These are phyloP conservation scores for Lasiosphaeris hirsuta DNA, from an alignment of 495 filamentous ascomycete genomes.

Conservation along the genomic window DNA sequence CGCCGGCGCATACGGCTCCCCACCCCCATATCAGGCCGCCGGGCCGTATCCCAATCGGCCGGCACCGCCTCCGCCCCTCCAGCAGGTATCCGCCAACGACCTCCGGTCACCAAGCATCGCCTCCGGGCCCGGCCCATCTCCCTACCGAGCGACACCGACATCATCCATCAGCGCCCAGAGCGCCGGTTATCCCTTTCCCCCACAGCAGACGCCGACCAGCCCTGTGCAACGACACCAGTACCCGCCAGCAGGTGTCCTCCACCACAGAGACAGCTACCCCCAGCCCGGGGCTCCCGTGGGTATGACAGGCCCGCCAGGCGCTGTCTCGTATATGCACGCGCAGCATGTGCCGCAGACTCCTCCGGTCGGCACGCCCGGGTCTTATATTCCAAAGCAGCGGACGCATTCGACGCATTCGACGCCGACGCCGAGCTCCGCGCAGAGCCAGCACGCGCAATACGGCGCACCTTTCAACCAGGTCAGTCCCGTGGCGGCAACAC, in stretches of 20 bases:
- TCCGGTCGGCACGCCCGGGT: slow-evolving; percentile 43
- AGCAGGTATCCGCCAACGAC: slow-evolving; percentile 46
- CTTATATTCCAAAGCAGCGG: slow-evolving; percentile 42
- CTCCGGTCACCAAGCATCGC: slow-evolving; percentile 49
- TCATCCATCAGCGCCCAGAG: slow-evolving; percentile 40
- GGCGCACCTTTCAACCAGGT: slow-evolving; percentile 47
- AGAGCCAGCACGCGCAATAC: slow-evolving; percentile 50
- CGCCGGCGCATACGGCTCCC: slow-evolving; percentile 36
- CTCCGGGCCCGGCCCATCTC: slow-evolving; percentile 47
- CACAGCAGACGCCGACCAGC: slow-evolving; percentile 51
- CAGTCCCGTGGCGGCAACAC: slow-evolving; percentile 49
- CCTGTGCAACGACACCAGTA: slow-evolving; percentile 49
- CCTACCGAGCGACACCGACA: slow-evolving; percentile 50
- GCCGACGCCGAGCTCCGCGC: slow-evolving; percentile 55
- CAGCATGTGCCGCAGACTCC: slow-evolving; percentile 51
- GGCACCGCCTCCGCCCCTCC: slow-evolving; percentile 46
- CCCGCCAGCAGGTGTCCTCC: slow-evolving; percentile 32
- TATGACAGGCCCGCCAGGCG: slow-evolving; percentile 40
- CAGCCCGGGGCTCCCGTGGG: slow-evolving; percentile 36
- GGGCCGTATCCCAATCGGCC: slow-evolving; percentile 40
- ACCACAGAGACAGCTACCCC: slow-evolving; percentile 50
- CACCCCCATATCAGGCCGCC: slow-evolving; percentile 38
- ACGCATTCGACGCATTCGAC: slow-evolving; percentile 51
- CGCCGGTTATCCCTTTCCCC: slow-evolving; percentile 53
- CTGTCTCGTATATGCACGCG: slow-evolving; percentile 40